Evolutionary conservation across 768 basidiomycete genomes (phyloP), one percentile per base, ranked within the genome.

Genomic region (Xanthoconium stramineum): DNA sequence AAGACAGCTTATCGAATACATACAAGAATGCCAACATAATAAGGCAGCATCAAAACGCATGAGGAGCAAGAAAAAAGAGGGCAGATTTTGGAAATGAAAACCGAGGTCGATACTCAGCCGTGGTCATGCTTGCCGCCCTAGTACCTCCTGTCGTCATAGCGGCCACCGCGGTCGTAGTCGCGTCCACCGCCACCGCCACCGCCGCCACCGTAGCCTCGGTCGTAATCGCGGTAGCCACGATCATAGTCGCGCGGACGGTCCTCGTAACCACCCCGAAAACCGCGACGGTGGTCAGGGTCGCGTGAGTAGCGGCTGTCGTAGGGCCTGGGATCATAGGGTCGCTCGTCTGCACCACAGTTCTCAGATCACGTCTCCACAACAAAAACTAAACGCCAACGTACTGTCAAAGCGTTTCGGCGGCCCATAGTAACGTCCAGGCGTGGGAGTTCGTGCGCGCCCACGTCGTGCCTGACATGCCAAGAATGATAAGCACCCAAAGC

Each of bases 361-460:
- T 59, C 13, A 63, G 44, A 13, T 32, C 6, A 19, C 14, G 14
- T n/a, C 6, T 33, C 17, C 12, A 37, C 8, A 37, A 12, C 11
- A 56, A 48, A 53, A 49, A 53, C 24, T 28, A 56, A 20, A 49
- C 28, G n/a, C 15, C 48, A 32, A 72, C 81, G 56, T 63, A 86
- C 87, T 71, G 58, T 88, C 86, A 56, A 77, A 74, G 38, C 90
- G 81, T 75, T 95, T 94, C 43, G 94, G 91, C 46, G 94, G 92
- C 0, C 94, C 95, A 59, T 91, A 92, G 81, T 99, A 99, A 51
- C 89, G 77, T 29, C 96, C 96, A 4, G 96, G 96, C 7, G 96
- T 99, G 3, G 96, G 90, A 13, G 93, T 91, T 61, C 93, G 80
- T 17, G 92, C 93, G 58, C 93, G 87, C 53, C 89, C 93, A 61